Evolutionary conservation across 2,329 filamentous ascomycete genomes (phyloP).

Genomic region (Xylariaceae sp.): DNA sequence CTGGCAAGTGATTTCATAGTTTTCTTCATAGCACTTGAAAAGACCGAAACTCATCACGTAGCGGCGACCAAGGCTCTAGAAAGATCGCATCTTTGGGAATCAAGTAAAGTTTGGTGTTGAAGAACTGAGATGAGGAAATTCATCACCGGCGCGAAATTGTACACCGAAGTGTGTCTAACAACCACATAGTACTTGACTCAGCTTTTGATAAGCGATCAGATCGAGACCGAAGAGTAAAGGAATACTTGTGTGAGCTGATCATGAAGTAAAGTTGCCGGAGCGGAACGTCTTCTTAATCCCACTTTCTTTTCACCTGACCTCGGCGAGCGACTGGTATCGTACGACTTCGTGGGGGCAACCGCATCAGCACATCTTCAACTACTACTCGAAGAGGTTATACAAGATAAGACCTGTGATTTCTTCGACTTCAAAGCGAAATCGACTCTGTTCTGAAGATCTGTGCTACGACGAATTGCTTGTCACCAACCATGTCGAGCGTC

Average conservation of each 20-base stretch:
- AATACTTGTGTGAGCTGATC: too few species aligned
- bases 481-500: not conserved
- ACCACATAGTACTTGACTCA: too few species aligned
- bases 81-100: constrained; percentile 2
- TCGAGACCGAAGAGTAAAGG: too few species aligned
- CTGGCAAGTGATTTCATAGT: constrained; percentile 5
- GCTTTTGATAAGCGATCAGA: too few species aligned
- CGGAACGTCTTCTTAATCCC: constrained; percentile 6
- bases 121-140: constrained; percentile 3
- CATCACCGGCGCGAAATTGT: constrained; percentile 4
- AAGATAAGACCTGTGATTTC: too few species aligned
- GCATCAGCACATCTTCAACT: too few species aligned
- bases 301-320: constrained; percentile 1
- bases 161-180: not conserved
- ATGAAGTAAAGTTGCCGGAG: constrained; percentile 1
- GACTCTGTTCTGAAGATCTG: constrained; percentile 1
- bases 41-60: not conserved
- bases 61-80: constrained; percentile 5
- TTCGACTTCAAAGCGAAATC: too few species aligned
- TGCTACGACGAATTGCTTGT: constrained; percentile 3
- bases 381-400: too few species aligned
- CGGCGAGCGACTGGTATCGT: too few species aligned
- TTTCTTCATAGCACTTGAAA: constrained; percentile 5
- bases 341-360: too few species aligned
- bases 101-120: constrained; percentile 1